Percentiles rank a stretch among this genome's conserved stretches.
These are phyloP conservation scores for Alliaria petiolata DNA, from an alignment of 345 rosid species.

Conservation along the genomic window DNA sequence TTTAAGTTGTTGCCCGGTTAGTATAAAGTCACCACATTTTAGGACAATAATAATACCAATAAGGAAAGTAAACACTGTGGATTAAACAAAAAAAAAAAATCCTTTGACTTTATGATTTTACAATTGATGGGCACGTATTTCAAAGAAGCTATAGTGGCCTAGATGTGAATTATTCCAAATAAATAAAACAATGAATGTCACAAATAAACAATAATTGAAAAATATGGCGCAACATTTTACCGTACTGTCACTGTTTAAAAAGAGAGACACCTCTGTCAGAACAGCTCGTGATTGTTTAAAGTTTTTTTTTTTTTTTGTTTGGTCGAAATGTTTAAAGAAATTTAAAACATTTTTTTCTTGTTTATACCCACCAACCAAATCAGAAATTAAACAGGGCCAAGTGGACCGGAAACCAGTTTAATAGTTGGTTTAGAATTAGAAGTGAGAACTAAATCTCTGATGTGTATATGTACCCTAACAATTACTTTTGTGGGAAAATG, in stretches of 20 bases:
- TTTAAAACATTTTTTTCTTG: not conserved
- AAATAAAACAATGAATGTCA: not conserved
- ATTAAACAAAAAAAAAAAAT: not conserved
- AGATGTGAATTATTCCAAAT: constrained; percentile 14
- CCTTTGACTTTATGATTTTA: constrained; percentile 1
- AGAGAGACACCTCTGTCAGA: constrained; percentile 27
- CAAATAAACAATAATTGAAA: constrained; percentile 23
- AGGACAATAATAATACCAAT: not conserved
- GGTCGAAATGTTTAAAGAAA: constrained; percentile 10
- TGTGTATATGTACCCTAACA: too few species aligned
- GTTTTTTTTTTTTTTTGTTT: not conserved
- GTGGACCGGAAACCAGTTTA: not conserved
- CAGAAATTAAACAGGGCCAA: constrained; percentile 8
- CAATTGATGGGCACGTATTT: constrained; percentile 23
- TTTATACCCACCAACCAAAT: constrained; percentile 12
- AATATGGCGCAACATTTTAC: constrained; percentile 19
- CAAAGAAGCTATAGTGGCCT: constrained; percentile 29
- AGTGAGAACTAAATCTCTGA: not conserved
- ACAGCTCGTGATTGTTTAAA: constrained; percentile 32
- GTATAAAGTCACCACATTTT: constrained; percentile 4
- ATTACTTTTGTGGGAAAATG: not conserved
- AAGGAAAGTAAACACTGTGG: not conserved
- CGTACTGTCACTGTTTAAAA: constrained; percentile 33
- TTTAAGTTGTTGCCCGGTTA: not conserved
- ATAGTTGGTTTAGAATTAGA: not conserved